Evolutionary conservation across 441 rosid genomes (phyloP), one percentile per base, ranked within the genome.

Genomic region (Cnidoscolus chayamansa): DNA sequence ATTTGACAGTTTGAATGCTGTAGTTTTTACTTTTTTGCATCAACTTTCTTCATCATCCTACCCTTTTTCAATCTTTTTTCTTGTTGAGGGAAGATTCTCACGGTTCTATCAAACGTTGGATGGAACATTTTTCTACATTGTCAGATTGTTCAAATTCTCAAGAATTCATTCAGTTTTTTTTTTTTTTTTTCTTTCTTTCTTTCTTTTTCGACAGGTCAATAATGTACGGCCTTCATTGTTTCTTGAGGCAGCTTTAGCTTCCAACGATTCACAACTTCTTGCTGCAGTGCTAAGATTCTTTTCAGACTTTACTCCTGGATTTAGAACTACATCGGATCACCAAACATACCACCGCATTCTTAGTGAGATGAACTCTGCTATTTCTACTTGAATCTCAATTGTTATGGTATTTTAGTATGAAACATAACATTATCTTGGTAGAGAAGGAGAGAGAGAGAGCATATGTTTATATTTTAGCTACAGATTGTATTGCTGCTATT

Each of bases 221-320:
- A 86, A 84, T 0, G 82, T 90, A 77, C 84, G 83, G 37, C 90
- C 97, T 0, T 84, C 94, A 1, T 69, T 89, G 84, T 89, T 90
- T 75, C 89, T 93, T 35, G 97, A 91, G 81, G 92, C 93, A 47
- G 94, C 98, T 40, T 84, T 81, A 63, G 85, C 96, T 49, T 81
- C 94, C 16, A 85, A 83, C 54, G 88, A 93, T 72, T 65, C 91
- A 5, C 93, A 90, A 69, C 90, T 79, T 68, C 82, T 96, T 70
- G 97, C 97, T 55, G 96, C 97, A 1, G 92, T 93, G 59, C 81
- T 96, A 73, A 88, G 98, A 76, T 94, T 93, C 81, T 93, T 93
- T 79, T 81, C 90, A 7, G 98, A 95, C 76, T 80, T 90, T 72
- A 78, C 78, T 68, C 96, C 96, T 7, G 91, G 90, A 68, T 93